Percentiles rank a stretch among this genome's conserved stretches.
Evolutionary conservation across 768 basidiomycete genomes (phyloP).

Genomic region (Mrakia gelida): DNA sequence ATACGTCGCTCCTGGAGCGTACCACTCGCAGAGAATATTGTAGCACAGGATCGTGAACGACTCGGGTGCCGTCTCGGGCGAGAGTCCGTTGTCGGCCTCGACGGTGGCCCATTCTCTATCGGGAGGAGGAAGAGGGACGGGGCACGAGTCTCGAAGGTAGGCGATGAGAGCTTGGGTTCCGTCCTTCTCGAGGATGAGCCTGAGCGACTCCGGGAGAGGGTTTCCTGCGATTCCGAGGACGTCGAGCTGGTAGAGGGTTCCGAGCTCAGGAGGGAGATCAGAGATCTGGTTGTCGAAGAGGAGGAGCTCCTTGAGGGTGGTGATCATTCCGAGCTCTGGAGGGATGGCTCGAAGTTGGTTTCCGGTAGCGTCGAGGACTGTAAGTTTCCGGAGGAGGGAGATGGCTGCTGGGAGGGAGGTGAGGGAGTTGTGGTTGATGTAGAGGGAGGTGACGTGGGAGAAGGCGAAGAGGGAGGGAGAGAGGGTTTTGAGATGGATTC

Average conservation of each 20-base stretch:
- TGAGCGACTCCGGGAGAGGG: conserved; percentile 71
- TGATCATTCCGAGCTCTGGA: conserved; percentile 84
- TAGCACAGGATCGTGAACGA: conserved; percentile 77
- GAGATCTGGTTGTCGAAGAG: conserved; percentile 92
- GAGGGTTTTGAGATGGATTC: conserved; percentile 85
- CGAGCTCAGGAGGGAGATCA: conserved; percentile 78
- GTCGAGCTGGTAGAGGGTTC: conserved; percentile 84
- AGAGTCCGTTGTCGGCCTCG: conserved; percentile 30
- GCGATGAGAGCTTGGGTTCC: conserved; percentile 85
- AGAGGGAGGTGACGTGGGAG: conserved; percentile 88
- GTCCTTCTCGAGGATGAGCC: conserved; percentile 82
- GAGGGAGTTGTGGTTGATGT: conserved; percentile 92
- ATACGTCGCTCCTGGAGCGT: conserved; percentile 81
- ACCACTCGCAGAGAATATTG: conserved; percentile 90
- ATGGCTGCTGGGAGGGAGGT: conserved; percentile 75
- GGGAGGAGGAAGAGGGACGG: conserved; percentile 73
- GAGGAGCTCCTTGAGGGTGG: conserved; percentile 81
- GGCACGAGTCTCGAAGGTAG: conserved; percentile 89
- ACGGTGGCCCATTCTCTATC: conserved; percentile 60
- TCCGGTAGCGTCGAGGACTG: conserved; percentile 83
- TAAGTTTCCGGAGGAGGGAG: conserved; percentile 73
- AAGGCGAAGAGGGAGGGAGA: conserved; percentile 75
- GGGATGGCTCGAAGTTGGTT: conserved; percentile 76
- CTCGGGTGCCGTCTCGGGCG: conserved; percentile 48
- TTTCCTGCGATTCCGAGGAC: conserved; percentile 97